Percentiles rank a stretch among this genome's conserved stretches.
phyloP scores from a whole-genome alignment of 2,329 filamentous ascomycete species.

The Calonectria pseudoturangicola region DNA sequence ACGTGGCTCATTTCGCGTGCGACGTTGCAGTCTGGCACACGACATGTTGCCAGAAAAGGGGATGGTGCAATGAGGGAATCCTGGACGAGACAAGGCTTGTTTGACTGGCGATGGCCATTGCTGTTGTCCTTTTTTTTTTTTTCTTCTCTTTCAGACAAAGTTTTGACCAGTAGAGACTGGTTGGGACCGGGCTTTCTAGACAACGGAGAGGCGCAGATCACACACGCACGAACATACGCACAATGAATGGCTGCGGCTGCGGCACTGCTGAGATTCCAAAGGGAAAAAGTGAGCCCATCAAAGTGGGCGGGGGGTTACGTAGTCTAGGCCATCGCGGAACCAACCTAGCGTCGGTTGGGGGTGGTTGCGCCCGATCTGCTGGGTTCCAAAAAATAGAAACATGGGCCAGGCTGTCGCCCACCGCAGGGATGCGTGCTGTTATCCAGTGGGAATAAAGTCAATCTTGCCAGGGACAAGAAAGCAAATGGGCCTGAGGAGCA shows the following conservation, averaged over 20 bases:
- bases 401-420: neutral
- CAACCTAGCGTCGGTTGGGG: neutral
- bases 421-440: neutral
- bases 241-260: neutral
- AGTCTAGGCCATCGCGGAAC: constrained; percentile 12
- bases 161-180: too few relatives aligned
- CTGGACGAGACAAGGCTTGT: neutral
- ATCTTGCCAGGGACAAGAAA: neutral
- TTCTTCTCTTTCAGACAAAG: neutral
- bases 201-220: constrained; percentile 6
- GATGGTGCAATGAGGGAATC: constrained; percentile 2
- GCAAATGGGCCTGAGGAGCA: neutral
- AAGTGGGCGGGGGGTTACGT: constrained; percentile 2
- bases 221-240: too few relatives aligned
- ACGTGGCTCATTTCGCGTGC: constrained; percentile 34
- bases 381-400: constrained; percentile 2
- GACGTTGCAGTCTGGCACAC: constrained; percentile 28
- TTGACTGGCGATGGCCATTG: neutral
- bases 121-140: neutral
- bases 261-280: neutral
- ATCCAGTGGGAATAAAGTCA: neutral
- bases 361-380: constrained; percentile 19
- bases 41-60: constrained; percentile 30
- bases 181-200: neutral
- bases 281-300: neutral